Conservation (phyloP, 352 stramenopile species). For the Peronospora destructor region DNA sequence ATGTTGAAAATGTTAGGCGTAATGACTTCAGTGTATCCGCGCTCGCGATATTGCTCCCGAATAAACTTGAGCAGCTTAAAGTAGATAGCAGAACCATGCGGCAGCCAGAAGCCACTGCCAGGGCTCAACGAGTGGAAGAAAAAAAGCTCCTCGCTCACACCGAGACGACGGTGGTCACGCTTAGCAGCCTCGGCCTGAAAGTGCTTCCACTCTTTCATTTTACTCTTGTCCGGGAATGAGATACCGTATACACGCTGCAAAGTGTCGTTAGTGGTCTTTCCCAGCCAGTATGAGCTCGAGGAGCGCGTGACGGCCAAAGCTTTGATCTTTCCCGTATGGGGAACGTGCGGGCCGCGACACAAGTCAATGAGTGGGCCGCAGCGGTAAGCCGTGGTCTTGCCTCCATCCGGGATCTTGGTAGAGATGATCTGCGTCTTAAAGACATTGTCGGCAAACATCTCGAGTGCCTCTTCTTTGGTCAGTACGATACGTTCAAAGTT, state of each 20-base stretch:
- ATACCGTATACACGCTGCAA: constrained; percentile 97
- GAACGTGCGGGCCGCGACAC: constrained; percentile 95
- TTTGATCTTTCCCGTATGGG: constrained; percentile 94
- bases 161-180: constrained; percentile 93
- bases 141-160: constrained; percentile 92
- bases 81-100: constrained; percentile 94
- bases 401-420: constrained; percentile 95
- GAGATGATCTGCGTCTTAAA: constrained; percentile 97
- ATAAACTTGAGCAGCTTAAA: constrained; percentile 98
- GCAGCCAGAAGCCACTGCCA: constrained; percentile 94
- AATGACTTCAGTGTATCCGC: constrained; percentile 90
- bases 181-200: constrained; percentile 94
- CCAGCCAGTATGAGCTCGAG: constrained; percentile 95
- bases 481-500: constrained; percentile 97
- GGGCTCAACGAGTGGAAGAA: constrained; percentile 91
- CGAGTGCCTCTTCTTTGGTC: constrained; percentile 96
- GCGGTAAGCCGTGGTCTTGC: constrained; percentile 95
- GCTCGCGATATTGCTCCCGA: constrained; percentile 67
- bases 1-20: constrained; percentile 98
- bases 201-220: constrained; percentile 96
- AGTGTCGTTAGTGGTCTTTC: constrained; percentile 95
- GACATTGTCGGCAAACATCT: constrained; percentile 98
- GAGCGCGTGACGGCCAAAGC: constrained; percentile 92
- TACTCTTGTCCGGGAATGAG: constrained; percentile 96
- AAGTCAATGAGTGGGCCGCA: constrained; percentile 97